Evolutionary conservation across 306 rosid genomes (phyloP).

Genomic region (Sophora flavescens): DNA sequence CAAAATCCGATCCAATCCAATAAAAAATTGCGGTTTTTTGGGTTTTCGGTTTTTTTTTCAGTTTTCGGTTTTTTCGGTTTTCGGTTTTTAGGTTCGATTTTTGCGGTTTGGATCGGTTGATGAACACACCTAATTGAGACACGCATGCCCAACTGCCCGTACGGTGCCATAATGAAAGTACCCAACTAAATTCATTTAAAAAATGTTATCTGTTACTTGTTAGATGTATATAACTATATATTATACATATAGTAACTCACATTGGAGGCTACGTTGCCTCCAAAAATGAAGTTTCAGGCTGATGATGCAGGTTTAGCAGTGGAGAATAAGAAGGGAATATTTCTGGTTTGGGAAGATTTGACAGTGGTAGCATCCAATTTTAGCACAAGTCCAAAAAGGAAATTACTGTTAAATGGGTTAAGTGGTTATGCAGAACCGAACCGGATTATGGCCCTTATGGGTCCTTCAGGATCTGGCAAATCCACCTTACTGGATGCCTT

Average conservation of each 20-base stretch:
- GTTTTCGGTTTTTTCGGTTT: too few relatives aligned
- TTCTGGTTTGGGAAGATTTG: conserved; percentile 70
- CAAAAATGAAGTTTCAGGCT: conserved; percentile 6
- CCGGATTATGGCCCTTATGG: conserved; percentile 73
- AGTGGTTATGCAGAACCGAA: conserved; percentile 70
- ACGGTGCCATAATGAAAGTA: conserved; percentile 17
- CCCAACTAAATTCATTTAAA: neutral
- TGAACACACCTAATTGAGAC: too few relatives aligned
- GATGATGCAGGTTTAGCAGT: neutral
- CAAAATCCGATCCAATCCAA: too few relatives aligned
- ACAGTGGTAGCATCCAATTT: conserved; percentile 59
- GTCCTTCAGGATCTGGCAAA: conserved; percentile 82
- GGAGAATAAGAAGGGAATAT: conserved; percentile 32
- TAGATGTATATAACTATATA: neutral
- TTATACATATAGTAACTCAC: neutral
- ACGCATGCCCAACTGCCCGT: too few relatives aligned
- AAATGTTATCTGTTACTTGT: neutral
- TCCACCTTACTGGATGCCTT: conserved; percentile 72
- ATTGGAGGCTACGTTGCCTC: conserved; percentile 21
- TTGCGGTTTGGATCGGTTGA: too few relatives aligned
- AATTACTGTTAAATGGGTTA: conserved; percentile 57
- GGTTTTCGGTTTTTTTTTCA: too few relatives aligned
- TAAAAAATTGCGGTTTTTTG: too few relatives aligned
- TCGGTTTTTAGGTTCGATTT: too few relatives aligned
- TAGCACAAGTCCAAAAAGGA: conserved; percentile 51